Evolutionary conservation across 768 basidiomycete species (phyloP), one percentile per base, ranked within the genome.

Genomic region (Boletus subcaerulescens): DNA sequence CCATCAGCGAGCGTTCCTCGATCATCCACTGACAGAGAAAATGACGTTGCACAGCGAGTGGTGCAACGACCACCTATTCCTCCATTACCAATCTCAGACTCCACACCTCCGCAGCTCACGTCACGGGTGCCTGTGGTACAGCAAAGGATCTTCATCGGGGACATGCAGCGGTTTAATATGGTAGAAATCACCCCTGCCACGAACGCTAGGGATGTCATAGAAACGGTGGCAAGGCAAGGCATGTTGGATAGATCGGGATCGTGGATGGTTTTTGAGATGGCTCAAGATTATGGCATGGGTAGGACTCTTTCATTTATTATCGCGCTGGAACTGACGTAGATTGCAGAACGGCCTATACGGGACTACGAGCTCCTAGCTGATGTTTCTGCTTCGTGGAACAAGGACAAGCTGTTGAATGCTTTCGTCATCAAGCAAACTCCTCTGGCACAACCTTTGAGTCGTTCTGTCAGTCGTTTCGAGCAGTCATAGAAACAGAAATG

Each of bases 261-360:
- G 7, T 97, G 92, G 91, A 93, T 94, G 80, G 68, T 98, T 29
- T 95, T 82, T 68, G 96, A 98, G 73, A 71, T 95, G 29, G 90
- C 90, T 33, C 88, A 91, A 59, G 91, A 94, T 65, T 88, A 94
- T 65, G 94, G 93, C 55, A 89, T 95, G 85, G 94, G 94, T 95
- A 66, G 53, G 83, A 70, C 3, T 36, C 33, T 35, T 15, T 18
- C 9, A 38, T 46, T 38, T 17, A 6, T 22, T 32, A 31, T 11
- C 41, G 8, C 31, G n/a, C n/a, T 54, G 40, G 56, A 45, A 56
- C 56, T 45, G 55, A 20, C 48, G 55, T 57, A 38, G 55, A 54
- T 48, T 61, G 14, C 65, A 94, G 96, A 99, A 71, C 87, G 96
- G 1, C 94, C 94, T 15, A 77, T 98, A 35, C 77, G 97, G 51